Percentiles rank a stretch among this genome's conserved stretches.
Conservation (phyloP, 2,329 filamentous ascomycete species). For the Tolypocladium sp. region DNA sequence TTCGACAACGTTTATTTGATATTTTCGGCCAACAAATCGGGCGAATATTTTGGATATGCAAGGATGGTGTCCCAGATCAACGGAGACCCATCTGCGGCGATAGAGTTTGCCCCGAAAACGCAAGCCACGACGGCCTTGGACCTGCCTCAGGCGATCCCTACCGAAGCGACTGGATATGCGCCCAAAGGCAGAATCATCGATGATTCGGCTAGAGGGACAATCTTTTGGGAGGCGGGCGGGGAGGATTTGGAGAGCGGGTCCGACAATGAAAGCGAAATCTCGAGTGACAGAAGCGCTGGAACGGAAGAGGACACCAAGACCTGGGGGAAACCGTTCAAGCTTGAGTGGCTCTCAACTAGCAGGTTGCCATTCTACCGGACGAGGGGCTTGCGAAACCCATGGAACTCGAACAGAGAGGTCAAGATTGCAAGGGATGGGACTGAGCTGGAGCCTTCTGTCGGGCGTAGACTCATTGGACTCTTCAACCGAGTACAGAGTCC, state of each 20-base stretch:
- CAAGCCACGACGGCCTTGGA: conserved; percentile 53
- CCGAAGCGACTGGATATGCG: conserved; percentile 66
- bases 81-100: conserved; percentile 60
- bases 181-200: conserved; percentile 84
- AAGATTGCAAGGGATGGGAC: conserved; percentile 95
- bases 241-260: conserved; percentile 39
- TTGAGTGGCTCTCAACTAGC: conserved; percentile 82
- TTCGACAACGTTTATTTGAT: conserved; percentile 82
- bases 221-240: conserved; percentile 85
- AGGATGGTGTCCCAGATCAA: conserved; percentile 81
- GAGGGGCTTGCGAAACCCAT: conserved; percentile 78
- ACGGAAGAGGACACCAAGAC: conserved; percentile 48
- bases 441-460: conserved; percentile 77
- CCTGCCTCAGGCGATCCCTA: conserved; percentile 70
- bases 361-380: conserved; percentile 84
- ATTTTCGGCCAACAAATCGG: conserved; percentile 95
- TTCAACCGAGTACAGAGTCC: conserved; percentile 55
- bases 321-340: conserved; percentile 85
- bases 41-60: conserved; percentile 93
- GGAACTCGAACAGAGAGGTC: conserved; percentile 91
- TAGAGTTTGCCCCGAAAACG: conserved; percentile 59
- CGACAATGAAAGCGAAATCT: conserved; percentile 32
- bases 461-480: conserved; percentile 65
- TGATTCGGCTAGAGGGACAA: conserved; percentile 86
- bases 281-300: conserved; percentile 28